Base-by-base conservation (phyloP, 2,329 filamentous ascomycete genomes). In the Aspergillus texensis region DNA sequence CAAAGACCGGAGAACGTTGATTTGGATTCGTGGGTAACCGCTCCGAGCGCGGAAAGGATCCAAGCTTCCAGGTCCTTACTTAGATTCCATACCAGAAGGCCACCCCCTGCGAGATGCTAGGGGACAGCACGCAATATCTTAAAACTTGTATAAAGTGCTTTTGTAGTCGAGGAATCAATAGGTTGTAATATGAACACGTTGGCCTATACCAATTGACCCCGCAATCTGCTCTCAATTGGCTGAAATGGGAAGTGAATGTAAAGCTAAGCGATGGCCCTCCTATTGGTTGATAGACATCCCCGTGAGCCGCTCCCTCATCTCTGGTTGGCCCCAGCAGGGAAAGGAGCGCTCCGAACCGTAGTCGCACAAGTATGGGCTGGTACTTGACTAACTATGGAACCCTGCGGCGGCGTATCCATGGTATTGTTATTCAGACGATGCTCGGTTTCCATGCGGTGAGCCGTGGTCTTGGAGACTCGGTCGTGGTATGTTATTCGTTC, bases 261-360 rank as follows among this genome's bases (percentile, higher is more conserved):
- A 53, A 50, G 60, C 62, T 67, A 67, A 65, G 65, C 65, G 65
- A 67, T 56, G 62, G 62, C 60, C 62, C 34, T 58, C 19, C 34
- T 39, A 64, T 64, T 66, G 62, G 59, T n/a, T 36, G 24, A 54
- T 28, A 28, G n/a, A 45, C 41, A 48, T 55, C 55, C 58, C 61
- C 57, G 45, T 53, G 57, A 64, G 56, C 46, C 46, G 53, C 41
- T 30, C 36, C 48, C 58, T 58, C 58, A 26, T 53, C 46, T 58
- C 55, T 62, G 62, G 66, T 62, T 67, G 61, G 65, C 50, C 57
- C 62, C 59, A 67, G 62, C 61, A 65, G 57, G 62, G 59, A 66
- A 72, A 68, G 68, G 65, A 69, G 67, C 72, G 72, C 73, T 70
- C 74, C 74, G 73, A 73, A 71, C 73, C 73, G 72, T 74, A 69